Conservation (phyloP, 2,329 filamentous ascomycete genomes). For the Aaosphaeria pasadenensis region DNA sequence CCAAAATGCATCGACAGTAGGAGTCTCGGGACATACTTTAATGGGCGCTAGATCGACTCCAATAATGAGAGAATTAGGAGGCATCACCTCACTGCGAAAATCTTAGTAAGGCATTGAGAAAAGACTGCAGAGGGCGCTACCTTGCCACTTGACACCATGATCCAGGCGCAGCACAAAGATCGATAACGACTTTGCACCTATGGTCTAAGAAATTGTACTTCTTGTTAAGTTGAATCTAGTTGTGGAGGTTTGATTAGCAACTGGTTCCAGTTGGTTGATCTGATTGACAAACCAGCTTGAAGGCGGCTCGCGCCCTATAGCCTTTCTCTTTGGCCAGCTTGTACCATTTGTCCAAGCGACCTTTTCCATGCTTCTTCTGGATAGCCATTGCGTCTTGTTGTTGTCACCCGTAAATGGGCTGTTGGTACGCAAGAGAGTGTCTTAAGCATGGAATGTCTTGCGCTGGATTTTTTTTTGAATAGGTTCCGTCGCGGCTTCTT, state of each 20-base stretch:
- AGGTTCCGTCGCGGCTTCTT: no score
- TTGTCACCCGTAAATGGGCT: conserved; percentile 1
- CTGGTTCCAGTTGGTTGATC: no score
- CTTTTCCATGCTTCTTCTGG: conserved; percentile 98
- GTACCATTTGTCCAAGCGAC: conserved; percentile 98
- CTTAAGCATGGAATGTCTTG: background rate
- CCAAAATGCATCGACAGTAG: no score
- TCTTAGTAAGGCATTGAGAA: no score
- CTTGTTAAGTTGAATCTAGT: conserved; percentile 81
- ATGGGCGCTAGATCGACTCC: conserved; percentile 94
- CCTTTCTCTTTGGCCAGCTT: conserved; percentile 98
- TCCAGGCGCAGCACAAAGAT: conserved; percentile 96
- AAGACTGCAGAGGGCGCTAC: no score
- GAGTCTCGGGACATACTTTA: conserved; percentile 48
- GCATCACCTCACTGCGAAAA: conserved; percentile 62
- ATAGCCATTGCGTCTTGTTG: conserved; percentile 68
- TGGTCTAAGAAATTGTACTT: conserved; percentile 93
- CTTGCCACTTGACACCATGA: conserved; percentile 2
- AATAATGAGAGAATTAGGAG: conserved; percentile 81
- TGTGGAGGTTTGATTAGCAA: no score
- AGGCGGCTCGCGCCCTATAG: conserved; percentile 90
- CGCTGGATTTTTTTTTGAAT: no score
- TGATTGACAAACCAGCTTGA: conserved; percentile 66
- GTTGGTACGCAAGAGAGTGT: background rate
- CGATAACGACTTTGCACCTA: conserved; percentile 90